Conservation (phyloP, 164 flowering plant genomes). For the Magnolia kwangsiensis region DNA sequence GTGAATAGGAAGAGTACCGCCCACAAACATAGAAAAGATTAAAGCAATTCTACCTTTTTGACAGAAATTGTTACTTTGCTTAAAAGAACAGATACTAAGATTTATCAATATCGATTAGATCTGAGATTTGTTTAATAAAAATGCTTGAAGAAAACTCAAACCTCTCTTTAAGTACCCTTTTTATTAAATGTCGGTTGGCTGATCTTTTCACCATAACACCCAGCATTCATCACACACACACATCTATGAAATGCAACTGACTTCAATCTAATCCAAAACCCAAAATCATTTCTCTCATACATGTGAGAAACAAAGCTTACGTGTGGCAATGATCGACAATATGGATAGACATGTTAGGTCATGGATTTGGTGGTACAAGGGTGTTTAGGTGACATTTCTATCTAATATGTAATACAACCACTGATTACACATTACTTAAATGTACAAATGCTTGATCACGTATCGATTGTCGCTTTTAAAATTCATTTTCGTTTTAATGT, state of each 20-base stretch:
- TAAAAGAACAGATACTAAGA: background rate
- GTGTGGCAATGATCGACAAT: background rate
- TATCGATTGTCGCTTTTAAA: background rate
- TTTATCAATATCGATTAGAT: background rate
- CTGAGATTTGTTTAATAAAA: background rate
- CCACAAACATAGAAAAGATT: background rate
- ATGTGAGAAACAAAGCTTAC: background rate
- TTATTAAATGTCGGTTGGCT: background rate
- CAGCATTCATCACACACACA: background rate
- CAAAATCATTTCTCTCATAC: background rate
- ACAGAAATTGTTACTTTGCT: background rate
- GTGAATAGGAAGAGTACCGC: background rate
- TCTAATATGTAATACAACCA: constrained; percentile 1
- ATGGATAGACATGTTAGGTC: constrained; percentile 2
- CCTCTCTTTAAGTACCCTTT: background rate
- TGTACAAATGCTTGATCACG: background rate
- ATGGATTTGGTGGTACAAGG: constrained; percentile 3
- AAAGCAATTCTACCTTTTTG: background rate
- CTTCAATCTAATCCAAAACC: background rate
- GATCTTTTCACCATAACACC: background rate
- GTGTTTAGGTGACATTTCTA: background rate
- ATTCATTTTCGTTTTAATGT: background rate
- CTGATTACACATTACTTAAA: background rate
- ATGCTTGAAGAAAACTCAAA: constrained; percentile 6
- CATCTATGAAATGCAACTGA: background rate